Evolutionary conservation across 495 filamentous ascomycete species (phyloP).

Genomic region (Penicillium diatomitis): DNA sequence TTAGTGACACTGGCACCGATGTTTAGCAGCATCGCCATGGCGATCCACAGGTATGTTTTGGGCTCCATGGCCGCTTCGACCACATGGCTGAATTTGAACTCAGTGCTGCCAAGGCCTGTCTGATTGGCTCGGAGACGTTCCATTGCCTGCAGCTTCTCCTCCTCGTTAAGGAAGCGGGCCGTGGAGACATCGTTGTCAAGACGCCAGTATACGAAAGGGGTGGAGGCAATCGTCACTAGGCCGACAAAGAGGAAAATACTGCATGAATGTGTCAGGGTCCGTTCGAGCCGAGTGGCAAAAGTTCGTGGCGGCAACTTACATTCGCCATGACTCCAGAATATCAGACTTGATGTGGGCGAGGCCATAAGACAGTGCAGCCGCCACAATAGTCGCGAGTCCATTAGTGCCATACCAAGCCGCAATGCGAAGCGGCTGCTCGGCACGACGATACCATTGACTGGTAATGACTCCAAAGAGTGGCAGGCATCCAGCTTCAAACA

Average conservation of each 20-base stretch:
- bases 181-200: constrained; percentile 41
- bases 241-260: constrained; percentile 41
- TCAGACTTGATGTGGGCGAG: constrained; percentile 46
- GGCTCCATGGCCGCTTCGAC: constrained; percentile 37
- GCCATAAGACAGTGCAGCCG: constrained; percentile 37
- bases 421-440: constrained; percentile 41
- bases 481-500: constrained; percentile 49
- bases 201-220: constrained; percentile 34
- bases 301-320: constrained; percentile 26
- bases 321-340: constrained; percentile 51
- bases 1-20: constrained; percentile 53
- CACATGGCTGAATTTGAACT: constrained; percentile 40
- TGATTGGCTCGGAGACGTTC: constrained; percentile 56
- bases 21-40: constrained; percentile 50
- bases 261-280: not conserved
- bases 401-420: constrained; percentile 44
- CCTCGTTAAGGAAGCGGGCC: constrained; percentile 51
- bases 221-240: constrained; percentile 37
- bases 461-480: constrained; percentile 49
- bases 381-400: constrained; percentile 39
- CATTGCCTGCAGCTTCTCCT: constrained; percentile 50
- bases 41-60: constrained; percentile 41
- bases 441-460: constrained; percentile 40
- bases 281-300: not conserved
- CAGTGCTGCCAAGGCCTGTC: constrained; percentile 42